Base-by-base conservation (phyloP, 2,329 filamentous ascomycete species). In the Colletotrichum sojae region DNA sequence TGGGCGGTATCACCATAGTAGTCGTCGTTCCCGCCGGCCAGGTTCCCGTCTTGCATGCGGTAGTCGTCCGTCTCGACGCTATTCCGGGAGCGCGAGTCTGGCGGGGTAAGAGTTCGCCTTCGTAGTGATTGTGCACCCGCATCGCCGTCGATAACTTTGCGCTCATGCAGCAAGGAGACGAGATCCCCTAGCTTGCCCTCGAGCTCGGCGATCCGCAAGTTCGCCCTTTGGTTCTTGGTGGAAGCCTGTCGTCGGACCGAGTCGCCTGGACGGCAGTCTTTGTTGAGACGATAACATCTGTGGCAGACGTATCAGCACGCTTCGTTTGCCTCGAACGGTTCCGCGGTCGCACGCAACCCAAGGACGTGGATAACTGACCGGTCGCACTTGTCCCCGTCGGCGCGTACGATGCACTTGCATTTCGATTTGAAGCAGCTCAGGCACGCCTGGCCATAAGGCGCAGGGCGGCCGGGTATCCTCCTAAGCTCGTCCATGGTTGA, bases 391-490 rank as follows among this genome's bases (percentile, higher is more conserved):
- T 58, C 43, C 6, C 72, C 79, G 13, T 73, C 76, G 4, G 72
- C 60, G 13, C 78, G 78, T 68, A 83, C 74, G 63, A 86, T 82
- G 74, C 84, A 86, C 72, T 84, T 83, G 76, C 83, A 85, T 72
- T 86, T 86, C 39, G 83, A 82, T 53, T 78, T 78, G 53, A 83
- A 82, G 73, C 84, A 86, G 72, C 83, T 84, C 43, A 79, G 81
- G 69, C 83, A 85, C 2, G 83, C 83, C 51, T 81, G 76, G 22
- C 83, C 83, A 69, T 84, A 85, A 18, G 79, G 79, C 13, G 80
- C 80, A 6, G 80, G 77, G 39, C 73, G 71, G 52, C 52, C 36
- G 6, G 52, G 36, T 27, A 40, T 22, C 18, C 52, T 27, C 20
- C 22, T 31, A 25, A n/a, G 46, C 6, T 20, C 18, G 2, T 71